phyloP scores from a whole-genome alignment of 768 basidiomycete genomes.

The Termitomyces titanicus region DNA sequence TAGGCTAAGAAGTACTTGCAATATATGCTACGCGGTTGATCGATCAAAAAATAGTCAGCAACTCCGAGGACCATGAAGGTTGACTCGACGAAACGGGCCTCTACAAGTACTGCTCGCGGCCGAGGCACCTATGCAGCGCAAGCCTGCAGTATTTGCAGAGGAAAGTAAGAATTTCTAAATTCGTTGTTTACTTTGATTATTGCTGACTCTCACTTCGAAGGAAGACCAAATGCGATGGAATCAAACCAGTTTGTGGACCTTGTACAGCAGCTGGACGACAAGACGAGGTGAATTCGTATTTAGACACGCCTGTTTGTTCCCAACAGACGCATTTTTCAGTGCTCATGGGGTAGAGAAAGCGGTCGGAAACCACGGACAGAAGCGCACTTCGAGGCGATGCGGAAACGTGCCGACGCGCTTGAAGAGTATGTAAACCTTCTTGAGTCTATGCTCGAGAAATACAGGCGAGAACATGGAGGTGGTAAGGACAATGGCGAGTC shows the following conservation, averaged over 20 bases:
- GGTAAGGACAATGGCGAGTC: constrained; percentile 22
- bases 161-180: constrained; percentile 30
- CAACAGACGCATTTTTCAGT: constrained; percentile 23
- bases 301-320: neutral
- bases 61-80: constrained; percentile 17
- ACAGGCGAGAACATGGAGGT: constrained; percentile 33
- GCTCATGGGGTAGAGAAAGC: constrained; percentile 39
- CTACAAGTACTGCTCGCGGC: constrained; percentile 24
- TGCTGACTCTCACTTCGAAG: constrained; percentile 18
- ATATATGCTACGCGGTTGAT: constrained; percentile 6
- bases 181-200: constrained; percentile 1
- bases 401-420: constrained; percentile 35
- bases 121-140: constrained; percentile 33
- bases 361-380: constrained; percentile 40
- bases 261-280: constrained; percentile 35
- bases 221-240: constrained; percentile 45
- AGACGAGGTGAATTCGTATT: constrained; percentile 27
- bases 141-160: constrained; percentile 36
- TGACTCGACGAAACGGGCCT: constrained; percentile 19
- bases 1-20: neutral
- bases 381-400: constrained; percentile 42
- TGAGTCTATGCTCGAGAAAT: constrained; percentile 40
- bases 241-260: constrained; percentile 38
- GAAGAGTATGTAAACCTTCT: constrained; percentile 37
- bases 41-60: constrained; percentile 8